Evolutionary conservation across 257 asterid genomes (phyloP).

Genomic region (Ligustrum vulgare): DNA sequence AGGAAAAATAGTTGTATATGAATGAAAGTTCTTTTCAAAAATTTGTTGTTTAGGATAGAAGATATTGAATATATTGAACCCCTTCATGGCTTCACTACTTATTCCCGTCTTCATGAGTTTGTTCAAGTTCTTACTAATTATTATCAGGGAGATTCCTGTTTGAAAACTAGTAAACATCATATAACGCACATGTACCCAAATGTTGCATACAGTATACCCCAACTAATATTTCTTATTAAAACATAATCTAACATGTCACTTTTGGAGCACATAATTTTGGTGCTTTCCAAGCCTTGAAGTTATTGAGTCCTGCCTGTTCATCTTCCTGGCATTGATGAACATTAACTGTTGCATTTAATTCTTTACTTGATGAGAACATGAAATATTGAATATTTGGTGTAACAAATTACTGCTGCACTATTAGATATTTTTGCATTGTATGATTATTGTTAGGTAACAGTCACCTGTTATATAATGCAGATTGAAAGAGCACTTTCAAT

Average conservation of each 20-base stretch:
- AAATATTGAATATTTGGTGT: conserved; percentile 1
- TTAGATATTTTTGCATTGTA: not conserved
- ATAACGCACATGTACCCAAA: too few species aligned
- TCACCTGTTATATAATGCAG: not conserved
- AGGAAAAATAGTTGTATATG: not conserved
- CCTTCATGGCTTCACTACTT: not conserved
- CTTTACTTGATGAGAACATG: not conserved
- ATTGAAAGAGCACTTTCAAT: not conserved
- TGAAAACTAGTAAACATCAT: not conserved
- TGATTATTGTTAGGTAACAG: not conserved
- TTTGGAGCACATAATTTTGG: too few species aligned
- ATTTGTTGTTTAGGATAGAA: not conserved
- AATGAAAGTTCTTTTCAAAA: not conserved
- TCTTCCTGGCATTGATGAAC: not conserved
- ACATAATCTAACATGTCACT: too few species aligned
- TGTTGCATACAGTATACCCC: too few species aligned
- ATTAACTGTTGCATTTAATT: not conserved
- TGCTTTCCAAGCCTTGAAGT: not conserved
- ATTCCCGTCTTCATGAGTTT: not conserved
- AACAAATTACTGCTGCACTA: not conserved
- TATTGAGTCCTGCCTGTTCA: not conserved
- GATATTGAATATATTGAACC: not conserved
- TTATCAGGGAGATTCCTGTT: not conserved
- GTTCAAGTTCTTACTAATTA: not conserved
- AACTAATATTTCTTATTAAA: too few species aligned